Percentiles rank a stretch among this genome's conserved stretches.
Evolutionary conservation across 352 stramenopile genomes (phyloP).

Genomic region (Aphanomyces invadans): DNA sequence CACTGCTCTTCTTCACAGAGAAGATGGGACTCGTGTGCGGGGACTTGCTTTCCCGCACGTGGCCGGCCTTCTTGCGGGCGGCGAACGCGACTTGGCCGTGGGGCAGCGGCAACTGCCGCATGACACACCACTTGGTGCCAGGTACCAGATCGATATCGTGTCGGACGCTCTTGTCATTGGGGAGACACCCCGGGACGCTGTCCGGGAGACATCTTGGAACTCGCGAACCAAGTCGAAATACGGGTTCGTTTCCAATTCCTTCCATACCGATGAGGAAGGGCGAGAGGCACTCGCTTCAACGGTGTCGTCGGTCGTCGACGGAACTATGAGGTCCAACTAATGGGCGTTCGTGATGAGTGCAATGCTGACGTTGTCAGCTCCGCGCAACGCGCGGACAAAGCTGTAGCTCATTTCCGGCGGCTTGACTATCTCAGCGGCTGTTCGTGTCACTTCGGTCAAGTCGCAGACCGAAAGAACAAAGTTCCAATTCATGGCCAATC

Average conservation of each 20-base stretch:
- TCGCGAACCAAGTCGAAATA: constrained; percentile 14
- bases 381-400: no score
- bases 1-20: constrained; percentile 14
- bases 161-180: constrained; percentile 20
- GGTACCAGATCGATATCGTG: constrained; percentile 31
- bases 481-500: neutral
- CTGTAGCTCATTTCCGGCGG: no score
- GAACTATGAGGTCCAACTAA: no score
- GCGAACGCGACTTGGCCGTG: constrained; percentile 25
- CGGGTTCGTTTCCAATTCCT: constrained; percentile 24
- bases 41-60: constrained; percentile 10
- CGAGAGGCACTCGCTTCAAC: constrained; percentile 22
- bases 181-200: constrained; percentile 23
- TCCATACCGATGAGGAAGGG: neutral
- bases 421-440: no score
- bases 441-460: no score
- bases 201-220: constrained; percentile 27
- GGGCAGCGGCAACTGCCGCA: constrained; percentile 29
- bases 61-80: neutral
- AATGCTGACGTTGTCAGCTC: no score
- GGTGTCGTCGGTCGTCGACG: constrained; percentile 6
- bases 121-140: constrained; percentile 30
- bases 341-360: no score
- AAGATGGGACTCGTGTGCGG: constrained; percentile 12
- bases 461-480: no score